Evolutionary conservation across 352 stramenopile species (phyloP).

Genomic region (Pythium apleroticum): DNA sequence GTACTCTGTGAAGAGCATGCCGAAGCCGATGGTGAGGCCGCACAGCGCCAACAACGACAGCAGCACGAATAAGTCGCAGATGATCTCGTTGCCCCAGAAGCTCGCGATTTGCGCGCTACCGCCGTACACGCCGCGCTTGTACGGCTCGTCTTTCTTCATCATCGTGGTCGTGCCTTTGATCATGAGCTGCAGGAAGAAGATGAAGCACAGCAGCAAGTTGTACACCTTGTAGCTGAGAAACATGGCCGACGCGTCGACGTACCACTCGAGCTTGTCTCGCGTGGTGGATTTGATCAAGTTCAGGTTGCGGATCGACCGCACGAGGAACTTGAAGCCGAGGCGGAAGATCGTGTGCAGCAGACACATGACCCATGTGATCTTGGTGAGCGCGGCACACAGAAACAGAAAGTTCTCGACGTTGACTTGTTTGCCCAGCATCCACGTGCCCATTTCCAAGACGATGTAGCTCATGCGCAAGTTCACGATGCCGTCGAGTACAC

Average conservation of each 20-base stretch:
- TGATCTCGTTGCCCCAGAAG: slow-evolving; percentile 63
- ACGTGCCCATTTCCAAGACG: slow-evolving; percentile 50
- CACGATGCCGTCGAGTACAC: slow-evolving; percentile 50
- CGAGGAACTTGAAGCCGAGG: slow-evolving; percentile 35
- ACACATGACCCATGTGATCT: slow-evolving; percentile 68
- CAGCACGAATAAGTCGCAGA: slow-evolving; percentile 50
- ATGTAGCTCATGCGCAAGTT: slow-evolving; percentile 57
- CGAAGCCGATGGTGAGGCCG: slow-evolving; percentile 29
- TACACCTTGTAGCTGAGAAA: slow-evolving; percentile 70
- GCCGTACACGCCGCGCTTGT: slow-evolving; percentile 44
- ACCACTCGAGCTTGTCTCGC: slow-evolving; percentile 49
- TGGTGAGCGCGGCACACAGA: slow-evolving; percentile 48
- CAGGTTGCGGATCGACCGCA: slow-evolving; percentile 39
- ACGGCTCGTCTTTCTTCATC: slow-evolving; percentile 38
- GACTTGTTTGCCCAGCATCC: slow-evolving; percentile 51
- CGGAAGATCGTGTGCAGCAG: slow-evolving; percentile 42
- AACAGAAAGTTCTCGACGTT: slow-evolving; percentile 64
- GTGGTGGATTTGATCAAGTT: slow-evolving; percentile 38
- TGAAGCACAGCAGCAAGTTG: slow-evolving; percentile 49
- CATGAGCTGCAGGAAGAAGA: slow-evolving; percentile 45
- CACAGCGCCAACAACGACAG: slow-evolving; percentile 36
- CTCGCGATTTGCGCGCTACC: slow-evolving; percentile 36
- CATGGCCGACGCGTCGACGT: slow-evolving; percentile 42
- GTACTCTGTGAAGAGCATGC: slow-evolving; percentile 47
- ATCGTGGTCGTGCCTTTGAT: slow-evolving; percentile 43